phyloP scores from a whole-genome alignment of 805 yeast genomes.

The Middelhovenomyces tepae region DNA sequence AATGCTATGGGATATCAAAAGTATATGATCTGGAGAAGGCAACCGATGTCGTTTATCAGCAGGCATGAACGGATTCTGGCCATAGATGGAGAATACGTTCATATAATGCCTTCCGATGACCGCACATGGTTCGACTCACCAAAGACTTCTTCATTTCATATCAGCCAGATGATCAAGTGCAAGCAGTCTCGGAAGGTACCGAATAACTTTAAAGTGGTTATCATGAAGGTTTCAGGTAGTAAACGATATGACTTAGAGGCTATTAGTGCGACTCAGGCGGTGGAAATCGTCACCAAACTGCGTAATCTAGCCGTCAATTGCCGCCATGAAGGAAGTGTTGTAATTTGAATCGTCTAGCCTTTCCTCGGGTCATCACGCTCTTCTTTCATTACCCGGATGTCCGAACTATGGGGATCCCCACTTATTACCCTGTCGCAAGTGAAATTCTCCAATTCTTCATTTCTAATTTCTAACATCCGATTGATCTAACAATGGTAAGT shows the following conservation, averaged over 20 bases:
- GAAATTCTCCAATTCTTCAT: too few relatives aligned
- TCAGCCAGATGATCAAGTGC: conserved; percentile 63
- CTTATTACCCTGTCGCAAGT: too few relatives aligned
- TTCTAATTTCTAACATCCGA: too few relatives aligned
- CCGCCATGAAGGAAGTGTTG: conserved; percentile 19
- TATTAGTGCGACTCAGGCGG: conserved; percentile 45
- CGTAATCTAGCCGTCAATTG: conserved; percentile 49
- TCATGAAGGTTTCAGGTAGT: conserved; percentile 56
- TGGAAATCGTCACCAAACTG: conserved; percentile 68
- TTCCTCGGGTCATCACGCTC: too few relatives aligned
- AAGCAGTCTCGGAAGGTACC: conserved; percentile 74
- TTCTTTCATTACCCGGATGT: too few relatives aligned
- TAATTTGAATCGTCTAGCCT: too few relatives aligned
- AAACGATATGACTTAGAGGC: conserved; percentile 89
- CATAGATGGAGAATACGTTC: conserved; percentile 90
- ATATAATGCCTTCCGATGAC: conserved; percentile 79
- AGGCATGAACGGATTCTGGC: conserved; percentile 77
- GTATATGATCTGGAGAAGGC: conserved; percentile 83
- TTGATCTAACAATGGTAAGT: too few relatives aligned
- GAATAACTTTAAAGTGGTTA: conserved; percentile 70
- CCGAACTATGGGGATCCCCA: too few relatives aligned
- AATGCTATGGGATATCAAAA: conserved; percentile 58
- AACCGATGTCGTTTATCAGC: conserved; percentile 72
- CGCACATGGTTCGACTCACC: conserved; percentile 60
- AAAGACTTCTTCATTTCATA: conserved; percentile 81